These are phyloP conservation scores for Cyberlindnera bimundalis DNA, from an alignment of 805 yeast genomes.

Conservation along the genomic window DNA sequence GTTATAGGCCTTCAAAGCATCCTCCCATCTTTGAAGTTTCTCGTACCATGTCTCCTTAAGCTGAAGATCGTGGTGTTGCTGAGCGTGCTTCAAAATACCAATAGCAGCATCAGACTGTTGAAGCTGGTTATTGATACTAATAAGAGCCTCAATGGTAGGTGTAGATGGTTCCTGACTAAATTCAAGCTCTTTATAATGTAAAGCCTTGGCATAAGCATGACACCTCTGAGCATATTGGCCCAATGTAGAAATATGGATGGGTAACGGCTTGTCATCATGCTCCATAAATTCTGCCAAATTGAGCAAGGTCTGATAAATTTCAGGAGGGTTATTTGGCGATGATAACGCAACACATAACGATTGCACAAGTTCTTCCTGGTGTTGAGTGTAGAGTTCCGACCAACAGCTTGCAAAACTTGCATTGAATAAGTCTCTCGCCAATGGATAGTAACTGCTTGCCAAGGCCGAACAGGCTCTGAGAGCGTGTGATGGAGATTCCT, in stretches of 20 bases:
- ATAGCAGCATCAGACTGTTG: slow-evolving; percentile 98
- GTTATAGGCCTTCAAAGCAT: slow-evolving; percentile 87
- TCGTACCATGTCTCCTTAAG: slow-evolving; percentile 98
- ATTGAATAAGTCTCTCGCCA: slow-evolving; percentile 88
- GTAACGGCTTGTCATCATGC: slow-evolving; percentile 92
- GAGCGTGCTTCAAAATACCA: slow-evolving; percentile 93
- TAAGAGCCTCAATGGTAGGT: slow-evolving; percentile 86
- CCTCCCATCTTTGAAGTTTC: slow-evolving; percentile 96
- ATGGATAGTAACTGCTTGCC: slow-evolving; percentile 81
- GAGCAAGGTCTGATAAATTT: slow-evolving; percentile 83
- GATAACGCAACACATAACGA: slow-evolving; percentile 83
- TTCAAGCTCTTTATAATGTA: slow-evolving; percentile 93
- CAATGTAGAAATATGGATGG: slow-evolving; percentile 82
- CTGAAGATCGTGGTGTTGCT: slow-evolving; percentile 83
- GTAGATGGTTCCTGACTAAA: slow-evolving; percentile 91
- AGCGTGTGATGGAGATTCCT: slow-evolving; percentile 93
- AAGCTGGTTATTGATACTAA: slow-evolving; percentile 87
- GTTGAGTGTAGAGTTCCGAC: slow-evolving; percentile 84
- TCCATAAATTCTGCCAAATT: slow-evolving; percentile 96
- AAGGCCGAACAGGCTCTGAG: slow-evolving; percentile 87
- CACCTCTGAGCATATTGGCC: slow-evolving; percentile 93
- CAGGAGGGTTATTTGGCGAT: slow-evolving; percentile 92
- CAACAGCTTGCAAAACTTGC: slow-evolving; percentile 95
- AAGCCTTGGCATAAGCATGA: slow-evolving; percentile 96
- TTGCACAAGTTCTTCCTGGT: slow-evolving; percentile 85